phyloP scores from a whole-genome alignment of 805 yeast species.

The Ogataea pini region DNA sequence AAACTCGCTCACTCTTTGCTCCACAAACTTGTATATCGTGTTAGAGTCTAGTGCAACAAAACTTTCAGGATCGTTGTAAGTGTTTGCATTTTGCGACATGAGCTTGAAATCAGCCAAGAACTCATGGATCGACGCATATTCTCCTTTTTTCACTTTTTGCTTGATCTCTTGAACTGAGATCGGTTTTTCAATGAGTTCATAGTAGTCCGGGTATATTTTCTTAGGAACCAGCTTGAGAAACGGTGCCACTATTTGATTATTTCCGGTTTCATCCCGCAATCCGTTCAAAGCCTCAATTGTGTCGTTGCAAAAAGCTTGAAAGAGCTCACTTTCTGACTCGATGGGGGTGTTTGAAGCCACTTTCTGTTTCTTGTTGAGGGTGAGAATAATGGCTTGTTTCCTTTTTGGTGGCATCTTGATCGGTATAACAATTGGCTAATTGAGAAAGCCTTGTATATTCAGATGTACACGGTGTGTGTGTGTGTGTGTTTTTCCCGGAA shows the following conservation, averaged over 20 bases:
- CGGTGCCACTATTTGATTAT: constrained; percentile 42
- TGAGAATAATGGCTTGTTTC: constrained; percentile 17
- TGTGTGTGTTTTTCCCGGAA: too few species aligned
- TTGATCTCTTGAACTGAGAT: constrained; percentile 70
- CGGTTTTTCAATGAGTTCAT: constrained; percentile 61
- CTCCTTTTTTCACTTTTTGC: constrained; percentile 41
- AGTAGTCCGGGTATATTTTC: constrained; percentile 79
- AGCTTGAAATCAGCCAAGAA: constrained; percentile 62
- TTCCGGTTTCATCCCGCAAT: constrained; percentile 37
- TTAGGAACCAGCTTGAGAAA: constrained; percentile 74
- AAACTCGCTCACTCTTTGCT: constrained; percentile 46
- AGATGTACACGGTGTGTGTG: too few species aligned
- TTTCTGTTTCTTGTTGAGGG: constrained; percentile 25
- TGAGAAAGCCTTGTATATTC: too few species aligned
- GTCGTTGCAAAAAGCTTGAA: constrained; percentile 33
- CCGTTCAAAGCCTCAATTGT: constrained; percentile 37
- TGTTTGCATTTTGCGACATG: constrained; percentile 69
- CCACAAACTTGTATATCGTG: constrained; percentile 56
- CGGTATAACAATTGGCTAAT: too few species aligned
- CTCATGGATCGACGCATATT: constrained; percentile 41
- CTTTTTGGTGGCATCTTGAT: constrained; percentile 25
- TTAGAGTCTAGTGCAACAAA: constrained; percentile 68
- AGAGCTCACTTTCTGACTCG: constrained; percentile 20
- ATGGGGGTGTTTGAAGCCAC: not conserved
- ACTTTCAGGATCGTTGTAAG: constrained; percentile 67